phyloP scores from a whole-genome alignment of 2,329 filamentous ascomycete species.

The Paracamarosporium sp. region DNA sequence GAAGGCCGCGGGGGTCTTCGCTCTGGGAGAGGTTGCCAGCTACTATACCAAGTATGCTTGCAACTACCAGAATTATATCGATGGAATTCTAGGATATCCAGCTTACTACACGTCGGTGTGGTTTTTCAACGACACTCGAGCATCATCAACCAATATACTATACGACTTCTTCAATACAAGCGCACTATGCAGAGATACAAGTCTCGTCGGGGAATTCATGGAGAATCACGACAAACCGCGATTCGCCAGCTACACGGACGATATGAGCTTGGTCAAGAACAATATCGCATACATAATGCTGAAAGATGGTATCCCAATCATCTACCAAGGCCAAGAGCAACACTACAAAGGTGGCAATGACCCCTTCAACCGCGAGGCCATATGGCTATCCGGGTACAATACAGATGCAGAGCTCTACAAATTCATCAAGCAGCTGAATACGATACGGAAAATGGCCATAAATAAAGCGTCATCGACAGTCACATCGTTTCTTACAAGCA shows the following conservation, averaged over 20 bases:
- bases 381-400: constrained; percentile 50
- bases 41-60: constrained; percentile 42
- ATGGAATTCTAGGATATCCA: constrained; percentile 47
- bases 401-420: constrained; percentile 49
- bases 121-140: constrained; percentile 42
- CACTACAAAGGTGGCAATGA: constrained; percentile 45
- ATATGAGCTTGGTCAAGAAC: constrained; percentile 47
- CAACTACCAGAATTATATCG: constrained; percentile 37
- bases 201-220: constrained; percentile 45
- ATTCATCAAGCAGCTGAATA: constrained; percentile 48
- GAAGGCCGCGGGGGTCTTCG: constrained; percentile 43
- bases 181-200: constrained; percentile 42
- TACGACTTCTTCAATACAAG: constrained; percentile 14
- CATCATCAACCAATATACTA: constrained; percentile 44
- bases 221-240: constrained; percentile 52
- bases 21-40: constrained; percentile 44
- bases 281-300: constrained; percentile 47
- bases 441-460: constrained; percentile 52
- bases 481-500: constrained; percentile 50
- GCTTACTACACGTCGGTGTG: constrained; percentile 45
- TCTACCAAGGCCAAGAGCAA: constrained; percentile 53
- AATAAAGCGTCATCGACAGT: constrained; percentile 47
- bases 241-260: constrained; percentile 45
- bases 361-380: constrained; percentile 47
- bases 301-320: constrained; percentile 51